A percentile compares a stretch with the other conserved stretches of the same genome.
Conservation (phyloP, 306 rosid species). For the Cucurbita ficifolia region DNA sequence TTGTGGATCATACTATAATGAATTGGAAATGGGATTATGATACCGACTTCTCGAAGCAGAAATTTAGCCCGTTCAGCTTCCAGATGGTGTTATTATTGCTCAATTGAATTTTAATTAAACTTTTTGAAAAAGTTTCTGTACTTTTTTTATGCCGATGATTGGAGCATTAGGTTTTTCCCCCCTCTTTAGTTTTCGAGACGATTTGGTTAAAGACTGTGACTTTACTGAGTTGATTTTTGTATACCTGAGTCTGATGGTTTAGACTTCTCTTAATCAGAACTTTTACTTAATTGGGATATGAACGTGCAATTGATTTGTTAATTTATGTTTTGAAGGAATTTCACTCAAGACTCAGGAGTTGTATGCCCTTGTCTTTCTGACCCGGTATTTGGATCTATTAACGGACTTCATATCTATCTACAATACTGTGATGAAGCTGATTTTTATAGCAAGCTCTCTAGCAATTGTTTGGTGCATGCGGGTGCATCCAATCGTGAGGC, state of each 20-base stretch:
- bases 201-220: background rate
- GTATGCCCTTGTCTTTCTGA: constrained; percentile 58
- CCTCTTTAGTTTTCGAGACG: background rate
- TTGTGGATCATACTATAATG: background rate
- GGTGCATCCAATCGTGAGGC: constrained; percentile 41
- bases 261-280: background rate
- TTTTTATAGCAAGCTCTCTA: constrained; percentile 57
- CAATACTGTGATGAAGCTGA: constrained; percentile 70
- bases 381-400: constrained; percentile 81
- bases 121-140: background rate
- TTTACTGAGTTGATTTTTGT: background rate
- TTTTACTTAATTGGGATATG: background rate
- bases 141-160: background rate
- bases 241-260: background rate
- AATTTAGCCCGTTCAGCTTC: background rate
- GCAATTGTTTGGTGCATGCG: constrained; percentile 83
- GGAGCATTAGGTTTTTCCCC: constrained; percentile 1
- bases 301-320: background rate
- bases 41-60: background rate
- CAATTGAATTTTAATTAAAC: background rate
- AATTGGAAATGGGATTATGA: background rate
- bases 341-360: constrained; percentile 96
- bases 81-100: background rate
- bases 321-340: constrained; percentile 32
- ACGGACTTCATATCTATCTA: constrained; percentile 66